These are phyloP conservation scores for Paraurostyla sp. DNA, from an alignment of 73 alveolate genomes.

Conservation along the genomic window DNA sequence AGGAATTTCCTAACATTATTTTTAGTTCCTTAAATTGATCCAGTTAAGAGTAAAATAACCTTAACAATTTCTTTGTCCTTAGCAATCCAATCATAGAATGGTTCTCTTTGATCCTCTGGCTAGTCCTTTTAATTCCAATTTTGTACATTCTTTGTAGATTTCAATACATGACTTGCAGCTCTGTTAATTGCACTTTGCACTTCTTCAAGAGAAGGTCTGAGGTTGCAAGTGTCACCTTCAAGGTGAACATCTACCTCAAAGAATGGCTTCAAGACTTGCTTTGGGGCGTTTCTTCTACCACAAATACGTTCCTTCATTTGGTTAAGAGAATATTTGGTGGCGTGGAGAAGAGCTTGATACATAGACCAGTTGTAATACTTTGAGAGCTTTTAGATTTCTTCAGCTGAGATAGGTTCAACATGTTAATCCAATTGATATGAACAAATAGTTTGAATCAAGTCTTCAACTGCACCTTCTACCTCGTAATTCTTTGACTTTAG, in stretches of 20 bases:
- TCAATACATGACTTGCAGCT: conserved; percentile 99
- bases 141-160: conserved; percentile 97
- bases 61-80: conserved; percentile 99
- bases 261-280: conserved; percentile 94
- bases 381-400: conserved; percentile 98
- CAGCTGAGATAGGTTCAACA: conserved; percentile 98
- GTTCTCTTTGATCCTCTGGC: conserved; percentile 93
- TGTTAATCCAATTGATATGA: conserved; percentile 99
- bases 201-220: conserved; percentile 94
- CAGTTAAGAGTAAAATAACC: conserved; percentile 99
- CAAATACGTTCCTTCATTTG: conserved; percentile 99
- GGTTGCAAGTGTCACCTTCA: conserved; percentile 91
- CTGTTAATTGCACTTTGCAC: conserved; percentile 98
- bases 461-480: conserved; percentile 99
- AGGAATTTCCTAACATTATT: conserved; percentile 91
- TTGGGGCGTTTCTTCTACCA: conserved; percentile 91
- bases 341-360: conserved; percentile 99
- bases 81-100: conserved; percentile 99
- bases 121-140: conserved; percentile 97
- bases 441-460: conserved; percentile 98
- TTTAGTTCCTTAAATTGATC: conserved; percentile 98
- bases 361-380: conserved; percentile 99
- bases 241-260: conserved; percentile 99
- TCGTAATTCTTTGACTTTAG: conserved; percentile 98
- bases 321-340: conserved; percentile 99